phyloP scores from a whole-genome alignment of 139 green algal genomes.

The Asterochloris erici region DNA sequence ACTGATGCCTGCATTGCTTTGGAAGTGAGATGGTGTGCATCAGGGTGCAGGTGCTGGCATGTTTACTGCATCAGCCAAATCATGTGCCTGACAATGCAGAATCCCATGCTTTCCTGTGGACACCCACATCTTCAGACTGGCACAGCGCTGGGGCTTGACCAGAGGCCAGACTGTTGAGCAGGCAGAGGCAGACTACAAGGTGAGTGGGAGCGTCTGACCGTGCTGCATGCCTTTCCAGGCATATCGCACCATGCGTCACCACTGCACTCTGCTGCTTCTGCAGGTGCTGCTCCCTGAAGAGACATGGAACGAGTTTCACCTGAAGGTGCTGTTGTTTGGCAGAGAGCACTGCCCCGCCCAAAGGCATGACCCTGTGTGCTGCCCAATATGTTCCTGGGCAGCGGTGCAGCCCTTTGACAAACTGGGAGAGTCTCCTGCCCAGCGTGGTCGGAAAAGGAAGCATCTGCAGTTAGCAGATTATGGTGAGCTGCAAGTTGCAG shows the following conservation, averaged over 20 bases:
- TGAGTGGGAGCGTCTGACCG: conserved; percentile 18
- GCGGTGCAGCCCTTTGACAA: conserved; percentile 43
- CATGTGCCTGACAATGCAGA: too few species aligned
- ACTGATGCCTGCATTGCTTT: neutral
- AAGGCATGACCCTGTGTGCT: conserved; percentile 52
- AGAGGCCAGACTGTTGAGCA: conserved; percentile 75
- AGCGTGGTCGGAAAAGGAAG: too few species aligned
- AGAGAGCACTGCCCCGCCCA: conserved; percentile 76
- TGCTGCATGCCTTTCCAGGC: too few species aligned
- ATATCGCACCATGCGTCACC: too few species aligned
- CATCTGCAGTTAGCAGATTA: too few species aligned
- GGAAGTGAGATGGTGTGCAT: neutral
- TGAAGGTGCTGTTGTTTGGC: conserved; percentile 81
- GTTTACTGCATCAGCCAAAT: too few species aligned
- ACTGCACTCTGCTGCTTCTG: conserved; percentile 19
- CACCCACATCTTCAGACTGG: conserved; percentile 88
- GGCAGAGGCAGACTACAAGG: conserved; percentile 79
- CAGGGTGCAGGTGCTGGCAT: conserved; percentile 17
- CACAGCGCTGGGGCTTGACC: conserved; percentile 58
- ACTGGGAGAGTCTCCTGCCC: neutral
- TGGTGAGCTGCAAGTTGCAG: too few species aligned
- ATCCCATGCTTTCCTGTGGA: conserved; percentile 80
- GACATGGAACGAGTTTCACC: conserved; percentile 52
- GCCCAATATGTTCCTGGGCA: conserved; percentile 77
- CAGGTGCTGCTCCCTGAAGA: conserved; percentile 59